phyloP scores from a whole-genome alignment of 306 rosid genomes.

The Quercus berberidifolia region DNA sequence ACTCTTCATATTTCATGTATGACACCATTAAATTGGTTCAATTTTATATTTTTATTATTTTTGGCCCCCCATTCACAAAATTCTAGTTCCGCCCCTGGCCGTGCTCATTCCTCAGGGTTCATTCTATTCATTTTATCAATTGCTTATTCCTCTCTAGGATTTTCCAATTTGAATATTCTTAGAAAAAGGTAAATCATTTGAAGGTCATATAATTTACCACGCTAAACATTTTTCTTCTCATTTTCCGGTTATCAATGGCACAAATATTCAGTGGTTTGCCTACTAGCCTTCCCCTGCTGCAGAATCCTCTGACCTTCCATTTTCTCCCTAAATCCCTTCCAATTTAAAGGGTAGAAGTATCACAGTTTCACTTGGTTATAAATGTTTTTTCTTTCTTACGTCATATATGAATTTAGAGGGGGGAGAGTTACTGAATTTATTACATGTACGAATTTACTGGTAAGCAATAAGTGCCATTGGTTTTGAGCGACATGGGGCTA shows the following conservation, averaged over 20 bases:
- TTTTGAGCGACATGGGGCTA: background rate
- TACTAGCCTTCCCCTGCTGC: background rate
- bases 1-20: no score
- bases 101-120: background rate
- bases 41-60: no score
- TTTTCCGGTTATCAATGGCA: background rate
- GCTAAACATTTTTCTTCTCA: background rate
- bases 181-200: no score
- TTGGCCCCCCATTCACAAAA: no score
- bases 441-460: background rate
- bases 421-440: no score
- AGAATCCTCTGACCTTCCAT: background rate
- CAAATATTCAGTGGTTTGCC: background rate
- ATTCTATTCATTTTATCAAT: conserved; percentile 3
- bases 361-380: background rate
- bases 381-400: background rate
- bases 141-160: background rate
- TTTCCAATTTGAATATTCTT: conserved; percentile 18
- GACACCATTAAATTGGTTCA: no score
- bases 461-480: background rate
- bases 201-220: no score
- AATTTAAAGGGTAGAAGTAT: background rate
- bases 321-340: background rate
- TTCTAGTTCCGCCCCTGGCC: no score
- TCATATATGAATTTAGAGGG: background rate